Evolutionary conservation across 306 rosid genomes (phyloP).

Genomic region (Myrica gale): DNA sequence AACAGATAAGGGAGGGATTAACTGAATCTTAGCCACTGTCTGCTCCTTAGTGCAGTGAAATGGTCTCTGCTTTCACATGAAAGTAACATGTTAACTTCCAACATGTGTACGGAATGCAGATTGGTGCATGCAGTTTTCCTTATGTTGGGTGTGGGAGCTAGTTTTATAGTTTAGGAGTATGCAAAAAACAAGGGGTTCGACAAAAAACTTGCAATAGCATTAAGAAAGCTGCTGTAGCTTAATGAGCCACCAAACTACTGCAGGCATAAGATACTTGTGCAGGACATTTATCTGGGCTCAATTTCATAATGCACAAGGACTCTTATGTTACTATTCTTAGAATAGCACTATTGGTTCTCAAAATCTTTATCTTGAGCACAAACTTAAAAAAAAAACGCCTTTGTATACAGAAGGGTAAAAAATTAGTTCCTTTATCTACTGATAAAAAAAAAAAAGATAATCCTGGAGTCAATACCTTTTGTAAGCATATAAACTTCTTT

Average conservation of each 20-base stretch:
- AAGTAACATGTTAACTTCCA: background rate
- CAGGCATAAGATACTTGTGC: background rate
- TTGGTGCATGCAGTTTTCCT: background rate
- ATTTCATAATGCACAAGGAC: background rate
- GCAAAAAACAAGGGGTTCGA: background rate
- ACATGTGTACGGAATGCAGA: background rate
- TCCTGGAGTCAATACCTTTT: background rate
- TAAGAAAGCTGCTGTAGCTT: background rate
- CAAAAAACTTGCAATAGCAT: background rate
- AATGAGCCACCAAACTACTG: background rate
- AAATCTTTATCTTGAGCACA: background rate
- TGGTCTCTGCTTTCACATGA: background rate
- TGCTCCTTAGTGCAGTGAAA: background rate
- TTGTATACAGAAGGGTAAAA: background rate
- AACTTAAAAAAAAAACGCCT: too few relatives aligned
- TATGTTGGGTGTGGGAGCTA: background rate
- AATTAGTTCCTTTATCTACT: background rate
- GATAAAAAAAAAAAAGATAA: too few relatives aligned
- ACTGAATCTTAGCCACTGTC: background rate
- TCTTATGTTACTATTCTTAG: background rate
- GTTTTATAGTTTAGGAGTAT: too few relatives aligned
- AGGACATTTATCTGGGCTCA: background rate
- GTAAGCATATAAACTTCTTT: background rate
- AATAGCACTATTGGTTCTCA: background rate
- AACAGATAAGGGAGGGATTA: background rate